Base-by-base conservation (phyloP, 352 stramenopile genomes). In the Pythium sp. region DNA sequence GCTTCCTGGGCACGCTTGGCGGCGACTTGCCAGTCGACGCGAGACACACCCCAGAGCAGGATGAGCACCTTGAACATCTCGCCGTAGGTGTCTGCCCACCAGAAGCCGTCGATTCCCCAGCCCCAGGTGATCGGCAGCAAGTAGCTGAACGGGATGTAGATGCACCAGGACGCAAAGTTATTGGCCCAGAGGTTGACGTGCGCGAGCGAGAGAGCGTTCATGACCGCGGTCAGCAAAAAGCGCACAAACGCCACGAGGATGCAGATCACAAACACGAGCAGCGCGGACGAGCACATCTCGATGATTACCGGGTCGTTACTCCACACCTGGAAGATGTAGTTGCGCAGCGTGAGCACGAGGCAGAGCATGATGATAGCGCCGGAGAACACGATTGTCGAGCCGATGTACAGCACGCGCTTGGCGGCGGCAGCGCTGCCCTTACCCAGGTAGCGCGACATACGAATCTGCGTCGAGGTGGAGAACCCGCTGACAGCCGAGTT, bases 231-330 rank as follows among this genome's bases (percentile, higher is more conserved):
- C 30, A 67, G 62, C 24, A 86, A 32, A 67, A 86, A 86, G 20
- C 78, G 78, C 67, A 80, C 66, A 56, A 86, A 83, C 32, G 78
- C 78, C 36, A 86, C 78, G 64, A 86, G 72, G 64, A 86, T 83
- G 58, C 78, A 81, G 24, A 80, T 64, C n/a, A 80, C 78, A 66
- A 85, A 85, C 34, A 81, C 78, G 3, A 82, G 58, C 5, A 82
- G 68, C 26, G 62, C 67, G 32, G 76, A 71, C 26, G 72, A 65
- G 68, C 78, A 85, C 75, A 81, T 82, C 51, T 62, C 69, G 15
- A 85, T 47, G 67, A 85, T 82, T 26, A 78, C 67, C 1, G 73
- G 71, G 59, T 85, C 78, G 51, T 71, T 81, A 28, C 71, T 85
- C 78, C 78, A 85, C 15, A 85, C 54, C 15, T 54, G 67, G 62